phyloP scores from a whole-genome alignment of 768 basidiomycete species.

The Leccinum fibrillosum region DNA sequence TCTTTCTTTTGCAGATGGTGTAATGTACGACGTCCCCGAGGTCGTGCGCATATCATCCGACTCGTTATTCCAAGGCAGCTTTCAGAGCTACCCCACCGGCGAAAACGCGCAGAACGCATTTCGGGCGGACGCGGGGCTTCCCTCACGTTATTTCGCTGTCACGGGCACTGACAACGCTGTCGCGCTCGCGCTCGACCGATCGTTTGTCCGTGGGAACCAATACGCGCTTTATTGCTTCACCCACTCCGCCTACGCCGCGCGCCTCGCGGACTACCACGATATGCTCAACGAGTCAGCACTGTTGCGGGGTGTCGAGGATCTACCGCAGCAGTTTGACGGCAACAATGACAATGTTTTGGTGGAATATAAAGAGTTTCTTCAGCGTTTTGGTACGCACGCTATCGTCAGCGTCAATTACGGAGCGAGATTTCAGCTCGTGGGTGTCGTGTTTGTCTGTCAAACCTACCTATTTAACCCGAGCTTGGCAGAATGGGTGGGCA shows the following conservation, averaged over 20 bases:
- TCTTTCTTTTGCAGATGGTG: not conserved
- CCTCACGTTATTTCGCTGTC: conserved; percentile 4
- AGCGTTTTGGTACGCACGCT: conserved; percentile 2
- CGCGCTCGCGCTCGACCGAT: not conserved
- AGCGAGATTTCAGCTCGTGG: conserved; percentile 2
- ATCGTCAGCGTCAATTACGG: conserved; percentile 3
- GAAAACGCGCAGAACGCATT: not conserved
- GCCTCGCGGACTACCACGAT: not conserved
- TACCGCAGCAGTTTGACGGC: not conserved
- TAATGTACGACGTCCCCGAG: not conserved
- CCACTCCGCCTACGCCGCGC: not conserved
- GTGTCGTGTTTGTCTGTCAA: not conserved
- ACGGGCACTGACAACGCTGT: conserved; percentile 1
- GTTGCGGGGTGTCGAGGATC: conserved; percentile 1
- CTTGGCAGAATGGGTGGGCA: conserved; percentile 1
- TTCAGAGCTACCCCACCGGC: not conserved
- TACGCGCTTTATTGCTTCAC: conserved; percentile 3
- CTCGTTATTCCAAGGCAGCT: not conserved
- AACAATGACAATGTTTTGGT: not conserved
- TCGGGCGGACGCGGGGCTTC: not conserved
- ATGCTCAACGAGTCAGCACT: conserved; percentile 1
- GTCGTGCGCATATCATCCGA: not conserved
- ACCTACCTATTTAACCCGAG: not conserved
- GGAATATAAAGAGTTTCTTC: not conserved
- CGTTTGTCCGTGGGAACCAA: not conserved